Percentiles rank a stretch among this genome's conserved stretches.
Evolutionary conservation across 441 rosid genomes (phyloP).

Genomic region (Pelargonium citronellum): DNA sequence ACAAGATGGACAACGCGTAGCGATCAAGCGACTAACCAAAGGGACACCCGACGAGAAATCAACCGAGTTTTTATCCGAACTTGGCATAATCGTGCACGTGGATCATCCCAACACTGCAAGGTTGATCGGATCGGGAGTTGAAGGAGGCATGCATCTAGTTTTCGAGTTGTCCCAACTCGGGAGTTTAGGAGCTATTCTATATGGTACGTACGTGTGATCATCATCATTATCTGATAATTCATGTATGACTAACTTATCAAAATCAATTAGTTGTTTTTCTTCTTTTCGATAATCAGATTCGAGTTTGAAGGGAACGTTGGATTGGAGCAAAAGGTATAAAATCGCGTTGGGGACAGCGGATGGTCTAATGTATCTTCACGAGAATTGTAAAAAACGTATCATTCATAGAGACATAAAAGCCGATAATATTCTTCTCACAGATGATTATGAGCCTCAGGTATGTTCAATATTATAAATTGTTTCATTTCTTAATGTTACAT

Average conservation of each 20-base stretch:
- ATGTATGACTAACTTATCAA: background rate
- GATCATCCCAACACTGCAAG: slow-evolving; percentile 83
- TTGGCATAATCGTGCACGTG: slow-evolving; percentile 79
- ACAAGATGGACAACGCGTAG: slow-evolving; percentile 58
- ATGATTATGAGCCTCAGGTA: slow-evolving; percentile 87
- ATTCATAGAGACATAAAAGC: slow-evolving; percentile 92
- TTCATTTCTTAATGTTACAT: no score
- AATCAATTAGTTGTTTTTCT: background rate
- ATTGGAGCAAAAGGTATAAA: slow-evolving; percentile 74
- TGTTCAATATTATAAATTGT: slow-evolving; percentile 1
- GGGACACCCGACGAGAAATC: slow-evolving; percentile 69
- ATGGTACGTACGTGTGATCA: slow-evolving; percentile 38
- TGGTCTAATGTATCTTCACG: slow-evolving; percentile 81
- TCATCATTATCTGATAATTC: background rate
- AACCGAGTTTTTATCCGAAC: slow-evolving; percentile 59
- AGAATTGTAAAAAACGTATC: slow-evolving; percentile 67
- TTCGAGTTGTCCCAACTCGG: slow-evolving; percentile 69
- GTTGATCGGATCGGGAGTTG: slow-evolving; percentile 73
- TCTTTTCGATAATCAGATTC: slow-evolving; percentile 33
- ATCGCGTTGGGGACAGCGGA: slow-evolving; percentile 78
- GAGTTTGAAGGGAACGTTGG: slow-evolving; percentile 30
- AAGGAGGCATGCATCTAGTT: slow-evolving; percentile 76
- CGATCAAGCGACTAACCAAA: slow-evolving; percentile 60
- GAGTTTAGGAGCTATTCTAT: slow-evolving; percentile 71
- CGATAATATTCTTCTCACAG: slow-evolving; percentile 81